Base-by-base conservation (phyloP, 441 rosid species). In the Rhodomyrtus psidioides region DNA sequence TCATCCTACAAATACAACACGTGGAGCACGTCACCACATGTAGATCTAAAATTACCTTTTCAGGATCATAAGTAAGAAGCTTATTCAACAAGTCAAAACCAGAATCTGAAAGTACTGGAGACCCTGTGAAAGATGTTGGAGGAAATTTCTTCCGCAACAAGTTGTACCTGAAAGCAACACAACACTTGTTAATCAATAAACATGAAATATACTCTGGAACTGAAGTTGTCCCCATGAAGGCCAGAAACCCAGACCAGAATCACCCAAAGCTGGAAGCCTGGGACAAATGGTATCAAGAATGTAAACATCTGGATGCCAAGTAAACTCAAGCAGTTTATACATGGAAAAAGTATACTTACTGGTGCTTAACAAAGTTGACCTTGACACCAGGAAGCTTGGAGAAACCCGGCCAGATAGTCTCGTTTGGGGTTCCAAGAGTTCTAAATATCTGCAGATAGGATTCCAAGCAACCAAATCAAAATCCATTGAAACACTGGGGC, bases 311-410 rank as follows among this genome's bases (percentile, higher is more conserved):
- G 86, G 87, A 88, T 84, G 81, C 88, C 81, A 82, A 59, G 15
- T 84, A 87, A 89, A 87, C 86, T 86, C 87, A 56, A 79, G 76
- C 83, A 60, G 81, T 82, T 55, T 82, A 58, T 84, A 84, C 83
- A 85, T 82, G 34, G 44, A 87, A 51, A 83, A 88, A 88, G 82
- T 87, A 86, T 81, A 92, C 99, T 93, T 91, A 97, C 99, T 95
- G 99, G 86, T 97, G 99, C 96, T 96, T 95, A 85, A 96, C 97
- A 88, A 96, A 96, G 91, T 97, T 96, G 94, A 96, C 96, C 94
- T 95, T 97, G 82, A 96, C 99, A 83, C 98, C 98, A 88, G 99
- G 98, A 83, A 97, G 92, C 90, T 95, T 94, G 46, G 97, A 94
- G 91, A 94, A 95, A 60, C 99, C 99, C 85, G 98, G 98, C 99